These are phyloP conservation scores for Wickerhamomyces queroliae DNA, from an alignment of 805 yeast species.

Conservation along the genomic window DNA sequence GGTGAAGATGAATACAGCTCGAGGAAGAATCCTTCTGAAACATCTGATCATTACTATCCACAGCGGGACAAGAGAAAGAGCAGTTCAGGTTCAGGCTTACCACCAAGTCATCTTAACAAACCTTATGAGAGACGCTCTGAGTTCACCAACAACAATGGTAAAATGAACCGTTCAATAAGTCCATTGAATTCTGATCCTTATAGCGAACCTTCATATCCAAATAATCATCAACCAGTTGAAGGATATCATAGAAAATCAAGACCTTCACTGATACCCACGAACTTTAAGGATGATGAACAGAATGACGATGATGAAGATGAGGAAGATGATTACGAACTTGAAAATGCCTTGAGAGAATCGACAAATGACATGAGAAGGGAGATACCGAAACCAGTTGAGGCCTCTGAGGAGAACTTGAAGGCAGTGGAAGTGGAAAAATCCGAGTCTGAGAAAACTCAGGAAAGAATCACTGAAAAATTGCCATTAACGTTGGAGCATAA, in stretches of 20 bases:
- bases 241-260: conserved; percentile 2
- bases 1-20: background rate
- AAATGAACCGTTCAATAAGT: background rate
- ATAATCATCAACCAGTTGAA: background rate
- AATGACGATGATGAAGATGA: conserved; percentile 19
- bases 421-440: background rate
- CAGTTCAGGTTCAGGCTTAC: background rate
- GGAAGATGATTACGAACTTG: conserved; percentile 2
- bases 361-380: background rate
- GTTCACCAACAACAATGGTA: background rate
- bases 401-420: background rate
- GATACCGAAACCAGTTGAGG: background rate
- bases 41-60: background rate
- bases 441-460: background rate
- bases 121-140: background rate
- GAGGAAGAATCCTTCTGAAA: background rate
- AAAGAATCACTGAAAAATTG: conserved; percentile 9
- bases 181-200: background rate
- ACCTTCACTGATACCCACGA: conserved; percentile 22
- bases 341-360: background rate
- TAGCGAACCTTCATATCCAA: background rate
- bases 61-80: background rate
- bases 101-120: background rate
- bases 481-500: conserved; percentile 16
- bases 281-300: conserved; percentile 17